A percentile compares a stretch with the other conserved stretches of the same genome.
Conservation (phyloP, 345 rosid species). For the Eucalyptus pauciflora region DNA sequence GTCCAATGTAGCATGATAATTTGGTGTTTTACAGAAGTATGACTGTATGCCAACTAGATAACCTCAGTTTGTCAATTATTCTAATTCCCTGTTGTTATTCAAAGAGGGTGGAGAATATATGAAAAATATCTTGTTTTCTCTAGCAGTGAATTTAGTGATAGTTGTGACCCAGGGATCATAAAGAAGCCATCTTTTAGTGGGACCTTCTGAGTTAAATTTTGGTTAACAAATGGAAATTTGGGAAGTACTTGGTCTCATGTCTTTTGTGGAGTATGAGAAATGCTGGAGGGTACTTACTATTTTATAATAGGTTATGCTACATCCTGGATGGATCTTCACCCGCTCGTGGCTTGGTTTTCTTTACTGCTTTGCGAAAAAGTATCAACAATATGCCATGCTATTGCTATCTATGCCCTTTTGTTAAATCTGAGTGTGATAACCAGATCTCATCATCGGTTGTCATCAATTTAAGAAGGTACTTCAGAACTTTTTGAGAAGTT, state of each 20-base stretch:
- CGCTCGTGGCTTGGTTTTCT: neutral
- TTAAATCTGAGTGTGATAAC: neutral
- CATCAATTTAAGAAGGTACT: neutral
- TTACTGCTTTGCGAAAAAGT: neutral
- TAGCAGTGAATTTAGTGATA: neutral
- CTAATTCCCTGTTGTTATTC: neutral
- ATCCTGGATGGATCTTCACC: neutral
- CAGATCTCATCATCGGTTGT: neutral
- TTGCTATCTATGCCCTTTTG: neutral
- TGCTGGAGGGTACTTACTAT: neutral
- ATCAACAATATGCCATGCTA: neutral
- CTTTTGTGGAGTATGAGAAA: neutral
- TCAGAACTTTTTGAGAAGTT: neutral
- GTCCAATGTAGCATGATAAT: neutral
- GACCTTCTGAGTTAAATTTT: neutral
- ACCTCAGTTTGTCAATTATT: neutral
- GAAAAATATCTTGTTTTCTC: neutral
- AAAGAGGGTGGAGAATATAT: neutral
- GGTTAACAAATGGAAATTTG: neutral
- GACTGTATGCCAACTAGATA: neutral
- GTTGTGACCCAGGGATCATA: neutral
- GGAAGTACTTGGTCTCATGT: neutral
- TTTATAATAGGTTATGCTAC: neutral
- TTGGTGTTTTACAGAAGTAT: neutral
- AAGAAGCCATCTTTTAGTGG: neutral